Conservation (phyloP, 106 monocot species). For the Acorus gramineus region DNA sequence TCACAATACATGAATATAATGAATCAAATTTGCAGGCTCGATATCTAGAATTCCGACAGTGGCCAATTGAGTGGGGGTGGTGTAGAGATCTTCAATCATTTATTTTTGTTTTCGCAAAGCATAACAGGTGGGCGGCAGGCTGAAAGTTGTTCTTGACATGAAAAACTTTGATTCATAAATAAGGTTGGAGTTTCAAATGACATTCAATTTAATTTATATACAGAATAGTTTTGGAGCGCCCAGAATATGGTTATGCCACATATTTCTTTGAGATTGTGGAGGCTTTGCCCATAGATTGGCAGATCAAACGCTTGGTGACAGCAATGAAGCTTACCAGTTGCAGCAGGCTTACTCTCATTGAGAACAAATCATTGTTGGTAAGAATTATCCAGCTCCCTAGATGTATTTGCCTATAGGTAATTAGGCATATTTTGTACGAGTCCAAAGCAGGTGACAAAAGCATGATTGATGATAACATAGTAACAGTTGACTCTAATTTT, state of each 20-base stretch:
- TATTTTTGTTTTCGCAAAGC: slow-evolving; percentile 81
- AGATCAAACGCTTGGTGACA: slow-evolving; percentile 62
- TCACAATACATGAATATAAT: too few species aligned
- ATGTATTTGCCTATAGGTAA: neutral
- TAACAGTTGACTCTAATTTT: too few species aligned
- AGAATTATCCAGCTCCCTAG: neutral
- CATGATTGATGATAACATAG: too few species aligned
- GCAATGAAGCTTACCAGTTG: slow-evolving; percentile 76
- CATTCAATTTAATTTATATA: slow-evolving; percentile 1
- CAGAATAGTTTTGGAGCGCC: slow-evolving; percentile 96
- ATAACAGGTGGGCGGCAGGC: slow-evolving; percentile 57
- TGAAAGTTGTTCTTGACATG: neutral
- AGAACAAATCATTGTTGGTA: slow-evolving; percentile 82
- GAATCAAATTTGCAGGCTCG: slow-evolving; percentile 28
- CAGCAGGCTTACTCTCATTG: slow-evolving; percentile 61
- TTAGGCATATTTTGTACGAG: neutral
- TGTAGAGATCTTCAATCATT: slow-evolving; percentile 95
- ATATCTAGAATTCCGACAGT: slow-evolving; percentile 56
- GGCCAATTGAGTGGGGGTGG: slow-evolving; percentile 95
- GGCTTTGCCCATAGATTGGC: slow-evolving; percentile 72
- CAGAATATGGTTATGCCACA: slow-evolving; percentile 98
- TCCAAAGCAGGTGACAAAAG: neutral
- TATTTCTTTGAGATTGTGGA: slow-evolving; percentile 94
- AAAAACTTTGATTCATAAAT: neutral
- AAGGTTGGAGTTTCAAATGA: neutral